These are phyloP conservation scores for Canna indica DNA, from an alignment of 176 grass and related monocot genomes.

Conservation along the genomic window DNA sequence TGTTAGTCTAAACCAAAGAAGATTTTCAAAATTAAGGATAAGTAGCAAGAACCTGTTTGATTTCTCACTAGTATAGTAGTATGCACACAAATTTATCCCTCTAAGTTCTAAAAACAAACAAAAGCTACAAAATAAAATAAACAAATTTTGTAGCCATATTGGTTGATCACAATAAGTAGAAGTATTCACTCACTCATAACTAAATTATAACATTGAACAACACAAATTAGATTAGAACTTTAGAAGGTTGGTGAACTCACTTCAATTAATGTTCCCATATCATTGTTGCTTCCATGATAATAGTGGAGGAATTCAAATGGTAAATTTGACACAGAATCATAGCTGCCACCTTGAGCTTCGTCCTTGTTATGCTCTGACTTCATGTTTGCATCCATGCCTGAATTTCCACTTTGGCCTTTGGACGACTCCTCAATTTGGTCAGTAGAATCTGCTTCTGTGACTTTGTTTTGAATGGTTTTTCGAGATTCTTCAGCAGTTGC, in stretches of 20 bases:
- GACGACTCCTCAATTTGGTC: conserved; percentile 21
- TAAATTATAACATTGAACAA: neutral
- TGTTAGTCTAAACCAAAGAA: neutral
- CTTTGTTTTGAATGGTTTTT: conserved; percentile 33
- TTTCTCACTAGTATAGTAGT: neutral
- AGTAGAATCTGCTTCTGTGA: conserved; percentile 25
- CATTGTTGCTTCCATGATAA: conserved; percentile 89
- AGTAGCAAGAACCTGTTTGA: neutral
- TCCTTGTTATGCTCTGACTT: conserved; percentile 30
- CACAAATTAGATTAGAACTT: neutral
- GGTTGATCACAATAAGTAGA: too few relatives aligned
- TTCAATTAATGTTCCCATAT: conserved; percentile 95
- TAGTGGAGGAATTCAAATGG: conserved; percentile 97
- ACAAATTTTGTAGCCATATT: too few relatives aligned
- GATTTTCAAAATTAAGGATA: neutral
- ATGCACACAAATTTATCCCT: neutral
- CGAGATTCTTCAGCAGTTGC: conserved; percentile 75
- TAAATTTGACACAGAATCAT: conserved; percentile 56
- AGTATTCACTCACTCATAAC: neutral
- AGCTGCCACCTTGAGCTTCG: conserved; percentile 29
- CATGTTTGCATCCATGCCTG: conserved; percentile 18
- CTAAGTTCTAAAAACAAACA: neutral
- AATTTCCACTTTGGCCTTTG: conserved; percentile 30
- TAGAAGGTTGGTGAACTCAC: conserved; percentile 38
- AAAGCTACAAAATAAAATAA: neutral